Evolutionary conservation across 73 alveolate species (phyloP).

Genomic region (Durusdinium trenchii): DNA sequence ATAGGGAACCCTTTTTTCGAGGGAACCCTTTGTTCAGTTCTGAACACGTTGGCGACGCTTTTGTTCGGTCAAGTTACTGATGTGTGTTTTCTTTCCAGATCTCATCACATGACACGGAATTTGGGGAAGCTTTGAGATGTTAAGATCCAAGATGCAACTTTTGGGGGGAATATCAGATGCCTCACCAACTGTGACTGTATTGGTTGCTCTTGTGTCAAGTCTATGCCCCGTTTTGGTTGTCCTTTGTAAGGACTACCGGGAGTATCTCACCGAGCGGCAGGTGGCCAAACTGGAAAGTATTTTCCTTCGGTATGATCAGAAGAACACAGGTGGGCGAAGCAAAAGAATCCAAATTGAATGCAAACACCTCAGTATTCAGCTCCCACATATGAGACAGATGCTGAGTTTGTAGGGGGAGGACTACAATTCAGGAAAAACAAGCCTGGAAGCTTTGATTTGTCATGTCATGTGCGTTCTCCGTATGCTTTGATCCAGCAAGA

Average conservation of each 20-base stretch:
- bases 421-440: not conserved
- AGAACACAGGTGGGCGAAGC: constrained; percentile 66
- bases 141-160: not conserved
- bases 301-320: constrained; percentile 56
- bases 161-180: not conserved
- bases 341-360: no score
- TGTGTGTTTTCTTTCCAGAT: not conserved
- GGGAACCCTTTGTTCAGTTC: no score
- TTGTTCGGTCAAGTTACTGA: not conserved
- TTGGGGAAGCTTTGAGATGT: no score
- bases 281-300: constrained; percentile 56
- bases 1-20: no score
- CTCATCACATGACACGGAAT: no score
- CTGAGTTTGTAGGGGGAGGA: not conserved
- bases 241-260: constrained; percentile 49
- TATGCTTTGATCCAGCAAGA: not conserved
- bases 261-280: constrained; percentile 75
- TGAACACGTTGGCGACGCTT: no score
- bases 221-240: not conserved
- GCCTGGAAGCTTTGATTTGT: not conserved
- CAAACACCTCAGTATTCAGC: no score
- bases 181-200: not conserved
- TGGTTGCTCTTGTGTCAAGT: not conserved
- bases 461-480: no score
- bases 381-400: not conserved